Conservation (phyloP, 352 stramenopile genomes). For the Globisporangium cederbergense region DNA sequence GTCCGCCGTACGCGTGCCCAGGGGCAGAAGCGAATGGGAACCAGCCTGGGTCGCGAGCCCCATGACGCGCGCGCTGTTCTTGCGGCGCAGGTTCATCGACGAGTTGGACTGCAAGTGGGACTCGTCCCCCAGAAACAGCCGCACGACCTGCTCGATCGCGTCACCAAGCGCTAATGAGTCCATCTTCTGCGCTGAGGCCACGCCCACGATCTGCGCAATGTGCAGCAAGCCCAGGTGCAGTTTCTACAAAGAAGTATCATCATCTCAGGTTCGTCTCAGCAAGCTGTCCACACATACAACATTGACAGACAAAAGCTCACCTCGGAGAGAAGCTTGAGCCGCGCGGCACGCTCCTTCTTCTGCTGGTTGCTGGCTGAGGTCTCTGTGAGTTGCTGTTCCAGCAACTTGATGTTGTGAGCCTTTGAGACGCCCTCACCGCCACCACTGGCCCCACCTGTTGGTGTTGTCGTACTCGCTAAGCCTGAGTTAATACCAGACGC, state of each 20-base stretch:
- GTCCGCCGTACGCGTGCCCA: conserved; percentile 41
- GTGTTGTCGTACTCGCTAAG: not conserved
- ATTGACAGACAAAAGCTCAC: conserved; percentile 15
- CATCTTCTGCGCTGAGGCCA: conserved; percentile 36
- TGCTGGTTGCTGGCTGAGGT: conserved; percentile 45
- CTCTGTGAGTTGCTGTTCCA: conserved; percentile 65
- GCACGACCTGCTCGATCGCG: conserved; percentile 74
- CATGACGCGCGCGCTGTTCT: conserved; percentile 67
- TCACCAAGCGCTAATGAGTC: conserved; percentile 65
- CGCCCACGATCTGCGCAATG: conserved; percentile 72
- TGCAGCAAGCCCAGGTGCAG: conserved; percentile 74
- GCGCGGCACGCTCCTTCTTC: conserved; percentile 62
- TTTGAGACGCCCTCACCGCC: conserved; percentile 22
- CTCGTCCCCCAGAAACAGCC: conserved; percentile 72
- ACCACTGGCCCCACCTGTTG: not conserved
- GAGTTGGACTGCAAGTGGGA: conserved; percentile 46
- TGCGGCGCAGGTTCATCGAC: conserved; percentile 55
- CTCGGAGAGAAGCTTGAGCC: conserved; percentile 61
- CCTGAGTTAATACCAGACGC: not conserved
- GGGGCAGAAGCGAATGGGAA: conserved; percentile 24
- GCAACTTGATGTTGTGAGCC: conserved; percentile 52
- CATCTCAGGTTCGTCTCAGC: not conserved
- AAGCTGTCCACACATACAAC: not conserved
- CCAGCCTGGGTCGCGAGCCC: conserved; percentile 27
- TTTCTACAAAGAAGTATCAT: conserved; percentile 27